Base-by-base conservation (phyloP, 805 yeast genomes). In the Myxozyma kluyveri region DNA sequence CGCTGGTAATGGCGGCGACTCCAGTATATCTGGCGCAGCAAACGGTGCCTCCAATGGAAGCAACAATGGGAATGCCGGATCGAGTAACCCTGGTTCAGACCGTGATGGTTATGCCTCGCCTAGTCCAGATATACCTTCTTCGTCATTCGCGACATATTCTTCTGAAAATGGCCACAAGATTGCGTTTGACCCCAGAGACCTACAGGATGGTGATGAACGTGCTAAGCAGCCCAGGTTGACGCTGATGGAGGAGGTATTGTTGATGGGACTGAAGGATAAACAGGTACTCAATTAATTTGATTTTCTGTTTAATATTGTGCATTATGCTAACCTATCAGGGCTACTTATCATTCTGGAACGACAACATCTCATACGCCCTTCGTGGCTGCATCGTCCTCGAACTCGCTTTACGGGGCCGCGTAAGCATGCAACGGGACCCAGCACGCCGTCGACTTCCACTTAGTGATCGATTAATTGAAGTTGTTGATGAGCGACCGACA, bases 301-400 rank as follows among this genome's bases (percentile, higher is more conserved):
- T 31, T 36, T 36, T 36, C 40, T 36, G 40, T 14, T 12, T 9
- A 12, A 12, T 14, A 7, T 36, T 12, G 18, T 14, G 40, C 19
- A 12, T 12, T 36, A 6, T 36, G 22, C 22, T 36, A 23, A 42
- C 17, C 22, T 26, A 3, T 4, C 24, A 59, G 61, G 99, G 99
- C 10, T 89, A 91, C 69, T 75, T 93, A 41, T 88, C 96, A 26
- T 93, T 93, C 71, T 93, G 99, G 99, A 93, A 93, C 67, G 99
- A 93, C 70, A 90, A 88, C 70, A 90, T 93, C 49, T 88, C 97
- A 22, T 93, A 93, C 72, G 96, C 97, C 1, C 76, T 93, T 54
- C 82, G 99, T 63, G 99, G 99, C 10, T 86, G 96, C 67, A 91
- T 93, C 54, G 65, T 93, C 48, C 78, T 93, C 67, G 99, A 93